Conservation (phyloP, 1,284 basidiomycete species). For the Cutaneotrichosporon sp. region DNA sequence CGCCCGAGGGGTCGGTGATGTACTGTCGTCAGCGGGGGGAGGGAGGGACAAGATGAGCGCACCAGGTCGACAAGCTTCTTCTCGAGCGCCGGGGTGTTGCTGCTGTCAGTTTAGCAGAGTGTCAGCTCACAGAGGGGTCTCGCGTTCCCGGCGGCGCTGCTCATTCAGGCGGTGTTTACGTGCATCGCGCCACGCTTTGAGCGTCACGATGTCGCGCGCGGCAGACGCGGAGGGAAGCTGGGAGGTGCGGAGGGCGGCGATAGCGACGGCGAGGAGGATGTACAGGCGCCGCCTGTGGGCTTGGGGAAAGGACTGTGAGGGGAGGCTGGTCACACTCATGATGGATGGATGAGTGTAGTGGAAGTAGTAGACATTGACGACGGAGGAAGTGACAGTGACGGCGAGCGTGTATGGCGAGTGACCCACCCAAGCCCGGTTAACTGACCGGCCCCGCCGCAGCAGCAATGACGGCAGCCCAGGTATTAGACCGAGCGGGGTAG, state of each 20-base stretch:
- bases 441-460: too few species aligned
- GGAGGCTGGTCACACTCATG: conserved; percentile 23
- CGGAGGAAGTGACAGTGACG: too few species aligned
- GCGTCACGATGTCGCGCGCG: conserved; percentile 24
- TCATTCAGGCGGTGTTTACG: conserved; percentile 31
- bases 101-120: conserved; percentile 12
- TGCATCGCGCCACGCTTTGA: conserved; percentile 37
- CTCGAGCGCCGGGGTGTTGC: conserved; percentile 53
- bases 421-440: too few species aligned
- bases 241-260: conserved; percentile 19
- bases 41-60: too few species aligned
- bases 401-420: too few species aligned
- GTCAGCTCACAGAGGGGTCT: conserved; percentile 48
- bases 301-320: conserved; percentile 21
- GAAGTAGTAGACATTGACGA: too few species aligned
- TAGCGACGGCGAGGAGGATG: conserved; percentile 22
- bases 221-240: neutral
- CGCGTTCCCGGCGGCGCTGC: conserved; percentile 37
- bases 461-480: neutral
- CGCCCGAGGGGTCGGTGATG: conserved; percentile 55
- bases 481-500: too few species aligned
- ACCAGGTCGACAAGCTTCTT: conserved; percentile 54
- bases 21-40: conserved; percentile 41
- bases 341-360: neutral
- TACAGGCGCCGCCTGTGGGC: conserved; percentile 19